phyloP scores from a whole-genome alignment of 1,284 basidiomycete species.

The Thelephora terrestris region DNA sequence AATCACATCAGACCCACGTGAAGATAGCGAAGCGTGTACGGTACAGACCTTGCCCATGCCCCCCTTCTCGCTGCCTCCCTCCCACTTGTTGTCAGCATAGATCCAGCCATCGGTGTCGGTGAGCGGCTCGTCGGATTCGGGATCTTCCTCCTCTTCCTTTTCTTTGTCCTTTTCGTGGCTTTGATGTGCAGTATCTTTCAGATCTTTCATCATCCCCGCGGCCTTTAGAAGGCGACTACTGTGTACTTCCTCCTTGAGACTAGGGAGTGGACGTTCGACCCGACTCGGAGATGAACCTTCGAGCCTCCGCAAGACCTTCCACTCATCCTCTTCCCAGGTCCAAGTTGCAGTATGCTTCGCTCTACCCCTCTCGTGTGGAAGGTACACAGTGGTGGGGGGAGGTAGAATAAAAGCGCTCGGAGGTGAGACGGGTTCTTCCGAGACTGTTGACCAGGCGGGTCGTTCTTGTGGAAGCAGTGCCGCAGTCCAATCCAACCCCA shows the following conservation, averaged over 20 bases:
- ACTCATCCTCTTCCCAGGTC: constrained; percentile 84
- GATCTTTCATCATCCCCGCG: constrained; percentile 31
- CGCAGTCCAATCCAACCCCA: constrained; percentile 87
- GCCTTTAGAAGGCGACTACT: constrained; percentile 34
- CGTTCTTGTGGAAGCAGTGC: constrained; percentile 86
- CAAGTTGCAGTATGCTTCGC: constrained; percentile 69
- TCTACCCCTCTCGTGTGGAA: constrained; percentile 38
- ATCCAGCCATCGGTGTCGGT: constrained; percentile 91
- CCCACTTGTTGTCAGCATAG: constrained; percentile 96
- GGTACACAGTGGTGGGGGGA: constrained; percentile 38
- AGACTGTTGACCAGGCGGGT: constrained; percentile 72
- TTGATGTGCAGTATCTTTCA: constrained; percentile 1
- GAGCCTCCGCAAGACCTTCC: constrained; percentile 62
- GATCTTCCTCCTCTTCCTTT: constrained; percentile 11
- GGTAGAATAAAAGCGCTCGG: constrained; percentile 55
- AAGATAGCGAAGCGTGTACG: background rate
- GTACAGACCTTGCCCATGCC: constrained; percentile 70
- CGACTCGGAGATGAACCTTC: constrained; percentile 33
- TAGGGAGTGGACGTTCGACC: constrained; percentile 49
- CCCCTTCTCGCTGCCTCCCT: constrained; percentile 62
- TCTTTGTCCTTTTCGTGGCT: constrained; percentile 9
- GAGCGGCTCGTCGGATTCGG: constrained; percentile 31
- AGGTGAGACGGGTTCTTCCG: constrained; percentile 48
- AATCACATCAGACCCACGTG: constrained; percentile 1
- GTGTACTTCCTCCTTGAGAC: constrained; percentile 37